A percentile compares a stretch with the other conserved stretches of the same genome.
Evolutionary conservation across 108 stramenopile genomes (phyloP).

Genomic region (Cyclotella baltica): DNA sequence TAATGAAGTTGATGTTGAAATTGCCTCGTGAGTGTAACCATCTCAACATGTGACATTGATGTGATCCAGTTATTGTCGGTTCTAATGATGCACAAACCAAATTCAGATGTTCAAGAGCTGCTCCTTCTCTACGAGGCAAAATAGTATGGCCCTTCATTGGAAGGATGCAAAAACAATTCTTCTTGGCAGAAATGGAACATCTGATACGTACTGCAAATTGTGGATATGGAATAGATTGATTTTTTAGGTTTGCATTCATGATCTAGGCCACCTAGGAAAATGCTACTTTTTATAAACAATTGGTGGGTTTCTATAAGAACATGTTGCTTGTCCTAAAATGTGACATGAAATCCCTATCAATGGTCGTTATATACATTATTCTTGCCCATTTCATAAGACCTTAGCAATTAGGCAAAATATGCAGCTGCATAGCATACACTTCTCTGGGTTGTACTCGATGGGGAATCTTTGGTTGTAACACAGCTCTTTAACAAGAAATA

Average conservation of each 20-base stretch:
- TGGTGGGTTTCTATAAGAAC: neutral
- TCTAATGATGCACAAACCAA: neutral
- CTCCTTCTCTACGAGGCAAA: constrained; percentile 31
- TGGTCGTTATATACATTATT: neutral
- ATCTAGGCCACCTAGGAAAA: too few species aligned
- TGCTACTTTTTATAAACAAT: neutral
- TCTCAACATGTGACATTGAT: neutral
- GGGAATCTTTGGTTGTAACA: constrained; percentile 98
- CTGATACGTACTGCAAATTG: constrained; percentile 24
- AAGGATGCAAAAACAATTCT: constrained; percentile 38
- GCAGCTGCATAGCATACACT: constrained; percentile 78
- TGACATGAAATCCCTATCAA: neutral
- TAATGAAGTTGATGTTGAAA: constrained; percentile 41
- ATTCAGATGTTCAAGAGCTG: constrained; percentile 31
- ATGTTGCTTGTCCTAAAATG: constrained; percentile 9
- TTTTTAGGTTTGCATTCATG: too few species aligned
- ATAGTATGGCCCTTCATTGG: constrained; percentile 48
- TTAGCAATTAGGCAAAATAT: constrained; percentile 65
- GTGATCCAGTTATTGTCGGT: neutral
- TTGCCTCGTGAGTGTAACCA: constrained; percentile 23
- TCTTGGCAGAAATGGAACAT: constrained; percentile 40
- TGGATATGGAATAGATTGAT: too few species aligned
- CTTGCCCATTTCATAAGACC: constrained; percentile 87
- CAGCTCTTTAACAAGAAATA: constrained; percentile 66
- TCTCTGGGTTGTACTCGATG: constrained; percentile 67